Base-by-base conservation (phyloP, 129 eudicot genomes). In the Saposhnikovia divaricata region DNA sequence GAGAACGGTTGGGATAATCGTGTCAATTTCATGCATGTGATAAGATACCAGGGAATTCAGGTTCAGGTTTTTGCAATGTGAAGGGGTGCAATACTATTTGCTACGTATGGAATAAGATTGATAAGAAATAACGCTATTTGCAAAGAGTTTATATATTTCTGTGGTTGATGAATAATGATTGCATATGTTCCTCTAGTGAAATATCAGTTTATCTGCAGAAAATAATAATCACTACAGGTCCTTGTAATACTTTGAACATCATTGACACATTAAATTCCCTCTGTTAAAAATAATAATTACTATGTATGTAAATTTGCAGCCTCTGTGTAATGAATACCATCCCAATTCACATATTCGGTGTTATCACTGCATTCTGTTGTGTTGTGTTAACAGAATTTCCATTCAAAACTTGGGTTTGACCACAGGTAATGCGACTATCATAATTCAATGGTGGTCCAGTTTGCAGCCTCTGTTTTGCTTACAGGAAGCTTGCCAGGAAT, bases 321-420 rank as follows among this genome's bases (percentile, higher is more conserved):
- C 76, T 93, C 98, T 28, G 98, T 88, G 81, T 91, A 93, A 76
- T 94, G 98, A 83, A 91, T 90, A 5, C 97, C 97, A 39, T 94
- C 98, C 98, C 98, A 94, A 50, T 72, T 94, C 76, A 94, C 87
- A 79, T 94, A 91, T 42, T 91, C 89, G 1, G 90, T 90, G 63
- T 83, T 88, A 75, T 94, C 96, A 38, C 50, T 86, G 83, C 96
- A 91, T 59, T 77, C 98, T 55, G 82, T 90, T 55, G 93, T n/a
- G n/a, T n/a, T n/a, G n/a, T 90, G 7, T 90, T 86, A 37, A 87
- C 81, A 1, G 87, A 80, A 57, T 84, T 91, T 15, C 96, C 97
- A 78, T 94, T 88, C 61, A 94, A 51, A 38, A 80, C 81, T 65
- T 87, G 89, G 0, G 88, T 90, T 85, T 85, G 90, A 39, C 98